Base-by-base conservation (phyloP, 2,329 filamentous ascomycete genomes). In the Ascochyta koolunga region DNA sequence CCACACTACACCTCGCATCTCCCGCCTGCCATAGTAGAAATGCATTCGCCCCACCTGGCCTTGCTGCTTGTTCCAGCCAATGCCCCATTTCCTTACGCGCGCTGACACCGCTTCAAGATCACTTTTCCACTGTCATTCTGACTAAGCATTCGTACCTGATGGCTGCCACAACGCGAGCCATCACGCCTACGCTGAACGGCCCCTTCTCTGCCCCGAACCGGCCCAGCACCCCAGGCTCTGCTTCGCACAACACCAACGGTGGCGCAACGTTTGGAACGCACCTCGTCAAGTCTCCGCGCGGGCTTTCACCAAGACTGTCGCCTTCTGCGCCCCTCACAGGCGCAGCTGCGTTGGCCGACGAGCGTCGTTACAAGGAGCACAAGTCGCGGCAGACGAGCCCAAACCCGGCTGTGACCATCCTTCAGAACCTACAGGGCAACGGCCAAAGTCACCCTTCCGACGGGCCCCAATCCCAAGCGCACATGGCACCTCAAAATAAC, bases 401-500 rank as follows among this genome's bases (percentile, higher is more conserved):
- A 2, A 82, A 83, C 50, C 79, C 79, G 15, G 76, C 74, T 16
- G 65, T 71, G 21, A 73, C 75, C 35, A 77, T 77, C 15, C 69
- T 81, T 57, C 77, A 77, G 48, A 75, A 73, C 37, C 69, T 81
- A 56, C 74, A 79, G 48, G 78, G 76, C 37, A 68, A 59, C 42
- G 66, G 65, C 41, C 69, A 73, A 39, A 67, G 66, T 52, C 79
- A 68, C 53, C 65, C 74, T 18, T 71, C 72, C 25, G 78, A 80
- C 66, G 78, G 62, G 24, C 65, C 78, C 27, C 76, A 78, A 24
- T 68, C 71, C 13, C 70, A 74, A n/a, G 64, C 77, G 22, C 76
- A 78, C 24, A 69, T 81, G 48, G 81, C 79, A 61, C 78, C 82
- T 45, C 76, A 81, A 9, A 65, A 83, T 59, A 65, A 83, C 58